A percentile compares a stretch with the other conserved stretches of the same genome.
Conservation (phyloP, 1,284 basidiomycete genomes). For the Schizophyllum amplum region DNA sequence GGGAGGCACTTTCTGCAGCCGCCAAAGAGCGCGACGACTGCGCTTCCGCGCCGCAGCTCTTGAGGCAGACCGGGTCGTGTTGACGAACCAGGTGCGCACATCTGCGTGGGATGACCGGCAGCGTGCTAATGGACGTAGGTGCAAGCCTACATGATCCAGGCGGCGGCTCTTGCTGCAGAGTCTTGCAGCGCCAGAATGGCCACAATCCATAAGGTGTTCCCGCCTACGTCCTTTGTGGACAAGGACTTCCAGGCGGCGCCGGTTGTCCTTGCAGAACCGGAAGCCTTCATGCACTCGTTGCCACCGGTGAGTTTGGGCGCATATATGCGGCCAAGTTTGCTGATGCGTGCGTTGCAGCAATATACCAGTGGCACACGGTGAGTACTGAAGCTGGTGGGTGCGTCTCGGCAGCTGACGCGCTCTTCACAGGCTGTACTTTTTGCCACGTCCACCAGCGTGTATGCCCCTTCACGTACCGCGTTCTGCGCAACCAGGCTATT, state of each 20-base stretch:
- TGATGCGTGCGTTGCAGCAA: not conserved
- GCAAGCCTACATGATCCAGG: constrained; percentile 11
- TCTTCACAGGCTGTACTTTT: constrained; percentile 12
- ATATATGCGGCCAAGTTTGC: not conserved
- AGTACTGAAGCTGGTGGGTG: not conserved
- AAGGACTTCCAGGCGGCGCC: constrained; percentile 9
- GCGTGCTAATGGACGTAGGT: constrained; percentile 1
- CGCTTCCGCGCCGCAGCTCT: not conserved
- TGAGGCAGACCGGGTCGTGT: constrained; percentile 1
- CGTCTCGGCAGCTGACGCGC: not conserved
- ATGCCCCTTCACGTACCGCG: constrained; percentile 17
- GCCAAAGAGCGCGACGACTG: not conserved
- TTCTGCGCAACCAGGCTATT: constrained; percentile 18
- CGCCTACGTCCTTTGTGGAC: constrained; percentile 7
- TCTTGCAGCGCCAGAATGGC: constrained; percentile 10
- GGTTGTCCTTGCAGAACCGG: constrained; percentile 10
- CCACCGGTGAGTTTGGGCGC: constrained; percentile 1
- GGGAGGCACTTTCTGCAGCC: not conserved
- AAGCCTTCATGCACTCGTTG: constrained; percentile 1
- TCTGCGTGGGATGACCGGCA: not conserved
- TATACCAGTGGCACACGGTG: not conserved
- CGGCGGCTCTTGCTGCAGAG: constrained; percentile 13
- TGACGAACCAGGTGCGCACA: constrained; percentile 8
- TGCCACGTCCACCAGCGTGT: constrained; percentile 17
- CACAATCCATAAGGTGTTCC: constrained; percentile 7